Evolutionary conservation across 495 filamentous ascomycete species (phyloP), one percentile per base, ranked within the genome.

Genomic region (Apiosordaria backusii): DNA sequence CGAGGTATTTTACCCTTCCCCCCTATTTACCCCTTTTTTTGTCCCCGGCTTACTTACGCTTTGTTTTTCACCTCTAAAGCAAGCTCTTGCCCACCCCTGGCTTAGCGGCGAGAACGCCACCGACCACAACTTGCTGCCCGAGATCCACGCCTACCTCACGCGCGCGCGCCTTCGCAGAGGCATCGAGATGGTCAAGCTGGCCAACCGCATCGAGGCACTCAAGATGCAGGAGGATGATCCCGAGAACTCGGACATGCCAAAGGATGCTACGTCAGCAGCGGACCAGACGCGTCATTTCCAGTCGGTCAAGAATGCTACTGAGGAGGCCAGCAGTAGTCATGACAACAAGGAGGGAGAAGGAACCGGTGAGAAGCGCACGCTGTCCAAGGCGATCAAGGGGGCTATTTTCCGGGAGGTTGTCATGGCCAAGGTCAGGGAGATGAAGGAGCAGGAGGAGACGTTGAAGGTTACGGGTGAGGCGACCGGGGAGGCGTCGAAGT

Each of bases 331-430:
- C 60, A 62, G 71, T 35, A 74, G 69, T 5, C 71, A 65, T 29
- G 70, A 76, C 1, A 68, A 71, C 55, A 75, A 75, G 61, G 66
- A 35, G 10, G 64, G 35, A 13, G 65, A 66, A 2, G 72, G 74
- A 54, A 50, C 69, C 16, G 74, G 72, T n/a, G 85, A 86, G 69
- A 90, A 90, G 78, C 83, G 86, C 62, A 87, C 85, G 65, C 80
- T 97, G 26, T 89, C 86, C 67, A 90, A 86, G 70, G 80, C 90
- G 71, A 92, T 93, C 66, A 91, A 91, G 73, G 89, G 91, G 27
- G 95, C 92, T 26, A 97, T 98, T 73, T 98, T 99, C 85, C 85
- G 92, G 65, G 95, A 97, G 74, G 92, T 99, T n/a, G 96, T 98
- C 1, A 82, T 99, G 19, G 96, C 95, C 60, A 98, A 98, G 81